Conservation (phyloP, 2,329 filamentous ascomycete genomes). For the Leptographium radiaticola region DNA sequence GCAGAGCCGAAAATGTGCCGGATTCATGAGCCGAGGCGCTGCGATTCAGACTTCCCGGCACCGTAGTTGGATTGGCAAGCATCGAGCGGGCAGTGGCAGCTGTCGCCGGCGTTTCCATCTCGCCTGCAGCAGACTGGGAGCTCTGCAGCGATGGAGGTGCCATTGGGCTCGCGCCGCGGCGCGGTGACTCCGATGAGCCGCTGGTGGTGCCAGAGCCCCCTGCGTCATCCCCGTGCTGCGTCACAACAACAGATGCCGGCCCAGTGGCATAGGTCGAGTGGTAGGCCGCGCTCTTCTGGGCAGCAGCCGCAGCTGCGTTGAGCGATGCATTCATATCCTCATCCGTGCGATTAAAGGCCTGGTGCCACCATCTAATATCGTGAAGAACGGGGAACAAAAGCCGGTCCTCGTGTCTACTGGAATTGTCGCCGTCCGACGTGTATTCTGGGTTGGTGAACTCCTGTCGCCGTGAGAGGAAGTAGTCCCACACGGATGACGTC, state of each 20-base stretch:
- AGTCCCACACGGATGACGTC: constrained; percentile 88
- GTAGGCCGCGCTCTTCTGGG: constrained; percentile 22
- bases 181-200: constrained; percentile 15
- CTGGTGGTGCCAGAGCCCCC: neutral
- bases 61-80: constrained; percentile 7
- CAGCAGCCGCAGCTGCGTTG: constrained; percentile 39
- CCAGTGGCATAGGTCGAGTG: constrained; percentile 8
- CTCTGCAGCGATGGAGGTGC: constrained; percentile 23
- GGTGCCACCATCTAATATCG: constrained; percentile 88
- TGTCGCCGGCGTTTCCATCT: constrained; percentile 4
- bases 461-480: constrained; percentile 68
- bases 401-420: constrained; percentile 64
- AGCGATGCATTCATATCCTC: constrained; percentile 79
- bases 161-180: constrained; percentile 19
- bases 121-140: constrained; percentile 7
- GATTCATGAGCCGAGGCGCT: constrained; percentile 9
- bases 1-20: constrained; percentile 10
- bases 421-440: constrained; percentile 62
- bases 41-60: constrained; percentile 5
- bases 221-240: constrained; percentile 31
- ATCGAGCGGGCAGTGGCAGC: constrained; percentile 8
- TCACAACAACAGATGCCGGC: constrained; percentile 5
- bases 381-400: constrained; percentile 67
- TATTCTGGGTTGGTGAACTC: constrained; percentile 80
- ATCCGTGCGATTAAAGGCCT: constrained; percentile 73